Percentiles rank a stretch among this genome's conserved stretches.
Conservation (phyloP, 257 asterid genomes). For the Solanum lignicaule region DNA sequence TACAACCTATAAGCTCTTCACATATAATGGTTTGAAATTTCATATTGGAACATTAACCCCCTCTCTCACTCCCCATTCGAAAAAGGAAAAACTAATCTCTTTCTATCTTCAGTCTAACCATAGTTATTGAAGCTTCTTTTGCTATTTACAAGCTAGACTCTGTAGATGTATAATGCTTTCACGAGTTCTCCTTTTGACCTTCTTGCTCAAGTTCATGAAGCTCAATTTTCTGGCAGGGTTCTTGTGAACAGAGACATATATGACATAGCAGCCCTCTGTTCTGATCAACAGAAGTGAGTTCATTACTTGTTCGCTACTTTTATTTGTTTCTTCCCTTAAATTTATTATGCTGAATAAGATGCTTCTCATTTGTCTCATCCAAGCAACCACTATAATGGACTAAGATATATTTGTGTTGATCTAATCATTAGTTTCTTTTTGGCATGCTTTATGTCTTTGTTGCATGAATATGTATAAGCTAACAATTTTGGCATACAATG, state of each 20-base stretch:
- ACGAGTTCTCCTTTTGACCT: background rate
- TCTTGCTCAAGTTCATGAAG: background rate
- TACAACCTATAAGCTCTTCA: background rate
- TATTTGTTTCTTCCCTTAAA: background rate
- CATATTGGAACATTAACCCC: background rate
- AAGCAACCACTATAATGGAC: background rate
- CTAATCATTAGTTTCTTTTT: background rate
- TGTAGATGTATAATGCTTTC: background rate
- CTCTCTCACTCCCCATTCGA: background rate
- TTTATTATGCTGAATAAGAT: background rate
- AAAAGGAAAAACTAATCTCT: background rate
- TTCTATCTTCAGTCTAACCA: background rate
- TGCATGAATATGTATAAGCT: background rate
- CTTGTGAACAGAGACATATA: conserved; percentile 54
- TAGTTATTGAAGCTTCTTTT: background rate
- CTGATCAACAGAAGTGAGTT: conserved; percentile 44
- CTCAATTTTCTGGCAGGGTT: conserved; percentile 43
- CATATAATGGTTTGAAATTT: background rate
- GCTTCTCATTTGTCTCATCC: background rate
- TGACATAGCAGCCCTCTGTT: conserved; percentile 74
- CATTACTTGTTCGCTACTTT: background rate
- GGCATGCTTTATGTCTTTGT: background rate
- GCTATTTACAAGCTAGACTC: background rate
- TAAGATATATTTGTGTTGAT: background rate
- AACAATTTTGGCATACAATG: background rate